These are phyloP conservation scores for Populus tomentosa DNA, from an alignment of 441 rosid species.

Conservation along the genomic window DNA sequence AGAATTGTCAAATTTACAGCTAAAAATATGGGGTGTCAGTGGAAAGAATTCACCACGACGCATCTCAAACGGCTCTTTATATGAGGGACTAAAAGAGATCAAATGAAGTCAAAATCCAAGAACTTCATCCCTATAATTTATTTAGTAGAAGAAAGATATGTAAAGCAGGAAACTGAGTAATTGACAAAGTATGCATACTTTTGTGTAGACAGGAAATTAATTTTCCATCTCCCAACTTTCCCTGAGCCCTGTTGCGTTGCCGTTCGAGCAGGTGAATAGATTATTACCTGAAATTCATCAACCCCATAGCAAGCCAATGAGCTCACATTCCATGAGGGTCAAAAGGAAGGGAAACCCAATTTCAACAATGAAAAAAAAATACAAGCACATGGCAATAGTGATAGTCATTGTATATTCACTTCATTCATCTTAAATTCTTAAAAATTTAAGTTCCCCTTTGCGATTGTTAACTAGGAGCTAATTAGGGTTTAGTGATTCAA, in stretches of 20 bases:
- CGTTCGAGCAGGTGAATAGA: constrained; percentile 83
- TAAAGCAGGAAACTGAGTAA: background rate
- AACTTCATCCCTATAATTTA: background rate
- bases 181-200: constrained; percentile 39
- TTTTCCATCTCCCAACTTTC: constrained; percentile 81
- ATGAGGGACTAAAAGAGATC: no score
- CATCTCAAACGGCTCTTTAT: no score
- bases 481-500: background rate
- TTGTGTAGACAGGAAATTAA: constrained; percentile 74
- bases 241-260: constrained; percentile 94
- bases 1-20: background rate
- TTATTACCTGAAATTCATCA: constrained; percentile 52
- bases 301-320: background rate
- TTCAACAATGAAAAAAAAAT: no score
- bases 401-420: background rate
- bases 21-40: no score
- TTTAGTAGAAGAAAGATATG: background rate
- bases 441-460: background rate
- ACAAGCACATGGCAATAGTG: background rate
- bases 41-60: no score
- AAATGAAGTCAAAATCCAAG: no score
- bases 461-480: background rate
- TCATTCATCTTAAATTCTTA: background rate
- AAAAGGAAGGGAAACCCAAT: background rate
- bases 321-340: background rate